Evolutionary conservation across 148 eudicot genomes (phyloP).

Genomic region (Linanthus parryae): DNA sequence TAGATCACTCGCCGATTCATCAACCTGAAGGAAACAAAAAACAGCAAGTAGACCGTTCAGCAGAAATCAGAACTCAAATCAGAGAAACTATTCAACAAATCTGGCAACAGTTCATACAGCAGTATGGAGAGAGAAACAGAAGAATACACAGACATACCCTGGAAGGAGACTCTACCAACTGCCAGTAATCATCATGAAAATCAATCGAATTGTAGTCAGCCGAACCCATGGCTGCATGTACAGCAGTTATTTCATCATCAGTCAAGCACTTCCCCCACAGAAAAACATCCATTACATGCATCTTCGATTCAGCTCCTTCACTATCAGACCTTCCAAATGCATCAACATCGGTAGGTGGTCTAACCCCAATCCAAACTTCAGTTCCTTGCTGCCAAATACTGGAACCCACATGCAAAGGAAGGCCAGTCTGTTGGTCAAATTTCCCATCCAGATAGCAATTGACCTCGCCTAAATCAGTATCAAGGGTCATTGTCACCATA

Average conservation of each 20-base stretch:
- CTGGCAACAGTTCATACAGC: too few species aligned
- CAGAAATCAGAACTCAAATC: background rate
- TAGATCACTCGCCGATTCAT: constrained; percentile 99
- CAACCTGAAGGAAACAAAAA: constrained; percentile 48
- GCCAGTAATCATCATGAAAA: constrained; percentile 86
- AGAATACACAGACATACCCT: constrained; percentile 48
- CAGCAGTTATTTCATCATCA: constrained; percentile 84
- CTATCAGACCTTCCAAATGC: constrained; percentile 99
- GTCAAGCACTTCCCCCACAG: constrained; percentile 98
- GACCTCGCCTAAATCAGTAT: constrained; percentile 94
- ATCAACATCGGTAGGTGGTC: constrained; percentile 83
- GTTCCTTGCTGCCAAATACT: constrained; percentile 94
- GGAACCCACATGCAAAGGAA: constrained; percentile 56
- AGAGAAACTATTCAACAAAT: background rate
- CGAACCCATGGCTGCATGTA: constrained; percentile 69
- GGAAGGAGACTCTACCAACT: constrained; percentile 89
- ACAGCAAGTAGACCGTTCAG: background rate
- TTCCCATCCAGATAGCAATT: constrained; percentile 93
- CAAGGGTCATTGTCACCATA: constrained; percentile 80
- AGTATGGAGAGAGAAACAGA: background rate
- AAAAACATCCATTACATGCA: constrained; percentile 97
- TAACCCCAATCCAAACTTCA: constrained; percentile 89
- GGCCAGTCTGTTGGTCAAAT: constrained; percentile 71
- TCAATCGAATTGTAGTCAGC: constrained; percentile 63
- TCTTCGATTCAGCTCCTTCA: constrained; percentile 90